Evolutionary conservation across 352 stramenopile species (phyloP).

Genomic region (Globisporangium canariense): DNA sequence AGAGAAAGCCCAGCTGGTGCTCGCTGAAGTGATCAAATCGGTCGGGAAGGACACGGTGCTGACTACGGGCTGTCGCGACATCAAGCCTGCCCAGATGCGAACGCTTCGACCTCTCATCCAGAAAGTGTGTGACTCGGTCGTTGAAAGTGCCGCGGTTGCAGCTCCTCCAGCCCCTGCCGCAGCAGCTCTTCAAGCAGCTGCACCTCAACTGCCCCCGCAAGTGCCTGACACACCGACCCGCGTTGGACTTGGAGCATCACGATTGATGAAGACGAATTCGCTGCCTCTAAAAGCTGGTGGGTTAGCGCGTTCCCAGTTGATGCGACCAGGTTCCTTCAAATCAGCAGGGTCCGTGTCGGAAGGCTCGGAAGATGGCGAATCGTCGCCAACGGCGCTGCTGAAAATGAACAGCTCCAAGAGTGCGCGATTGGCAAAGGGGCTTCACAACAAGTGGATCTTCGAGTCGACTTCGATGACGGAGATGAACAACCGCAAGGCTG

Average conservation of each 20-base stretch:
- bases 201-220: constrained; percentile 8
- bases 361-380: constrained; percentile 22
- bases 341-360: constrained; percentile 16
- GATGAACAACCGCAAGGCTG: constrained; percentile 61
- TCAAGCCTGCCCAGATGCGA: constrained; percentile 85
- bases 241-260: constrained; percentile 11
- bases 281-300: constrained; percentile 13
- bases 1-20: constrained; percentile 74
- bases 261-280: constrained; percentile 3
- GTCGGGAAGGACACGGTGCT: constrained; percentile 73
- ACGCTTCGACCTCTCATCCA: constrained; percentile 82
- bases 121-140: constrained; percentile 51
- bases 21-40: constrained; percentile 80
- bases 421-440: constrained; percentile 53
- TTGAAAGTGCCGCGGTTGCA: constrained; percentile 23
- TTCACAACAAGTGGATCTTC: constrained; percentile 86
- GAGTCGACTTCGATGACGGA: constrained; percentile 65
- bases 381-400: constrained; percentile 28
- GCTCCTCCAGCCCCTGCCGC: constrained; percentile 13
- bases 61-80: constrained; percentile 68
- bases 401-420: constrained; percentile 69
- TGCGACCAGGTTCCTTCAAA: constrained; percentile 33
- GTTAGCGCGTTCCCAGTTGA: constrained; percentile 28
- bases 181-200: constrained; percentile 1
- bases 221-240: constrained; percentile 14